Base-by-base conservation (phyloP, 768 basidiomycete genomes). In the Rhodotorula paludigena region DNA sequence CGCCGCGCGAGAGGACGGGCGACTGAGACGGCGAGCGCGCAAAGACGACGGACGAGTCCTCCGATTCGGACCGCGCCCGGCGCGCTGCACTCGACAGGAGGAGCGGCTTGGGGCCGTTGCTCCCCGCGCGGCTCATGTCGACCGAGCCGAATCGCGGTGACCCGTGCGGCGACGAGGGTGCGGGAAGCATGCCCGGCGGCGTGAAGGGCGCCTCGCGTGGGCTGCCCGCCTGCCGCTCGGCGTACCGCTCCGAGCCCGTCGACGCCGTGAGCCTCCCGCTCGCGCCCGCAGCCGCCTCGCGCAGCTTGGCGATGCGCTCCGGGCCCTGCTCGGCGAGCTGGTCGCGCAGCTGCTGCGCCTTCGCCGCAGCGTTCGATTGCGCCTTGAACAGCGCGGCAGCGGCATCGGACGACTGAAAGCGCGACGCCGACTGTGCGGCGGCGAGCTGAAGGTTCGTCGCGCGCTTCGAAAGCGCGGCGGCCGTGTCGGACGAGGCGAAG, bases 401-500 rank as follows among this genome's bases (percentile, higher is more conserved):
- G 8, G 68, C 59, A 42, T 69, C 68, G 23, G 63, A 64, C 4
- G 61, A 58, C n/a, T 39, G 36, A 12, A 67, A 44, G 15, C 66
- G 60, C 11, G 66, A 53, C 1, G 66, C 44, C 4, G 66, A 48
- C 7, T 45, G 23, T 1, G 57, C 66, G 3, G 66, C 66, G 10
- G 66, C 66, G 48, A 72, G 51, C 33, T 67, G 58, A 25, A 72
- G 51, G 51, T 72, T 72, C 1, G 71, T 72, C 45, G 66, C 62
- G 8, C 60, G 59, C 53, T 68, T 72, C 23, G 32, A 38, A 6
- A 68, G 63, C 1, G 36, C 25, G 18, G 71, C 71, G 21, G 66
- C 71, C 6, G 59, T 36, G 59, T 72, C 71, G 23, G 69, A 71
- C 9, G 52, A 28, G 2, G 66, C 63, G 28, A 72, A 33, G 1